Conservation (phyloP, 2,329 filamentous ascomycete genomes). For the Gaeumannomyces tritici region DNA sequence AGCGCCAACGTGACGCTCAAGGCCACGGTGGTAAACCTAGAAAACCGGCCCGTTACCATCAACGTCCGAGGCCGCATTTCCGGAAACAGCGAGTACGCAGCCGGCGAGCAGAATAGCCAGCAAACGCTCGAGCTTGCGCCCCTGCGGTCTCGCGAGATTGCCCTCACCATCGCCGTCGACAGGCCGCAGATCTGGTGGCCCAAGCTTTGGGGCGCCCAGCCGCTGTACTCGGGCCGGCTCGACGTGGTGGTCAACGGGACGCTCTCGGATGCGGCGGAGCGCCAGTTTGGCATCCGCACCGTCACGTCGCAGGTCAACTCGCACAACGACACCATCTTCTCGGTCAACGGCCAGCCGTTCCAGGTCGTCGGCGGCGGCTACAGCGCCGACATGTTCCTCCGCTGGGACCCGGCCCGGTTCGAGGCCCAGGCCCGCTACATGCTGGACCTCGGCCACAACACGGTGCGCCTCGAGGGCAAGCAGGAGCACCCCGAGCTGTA, state of each 20-base stretch:
- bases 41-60: conserved; percentile 26
- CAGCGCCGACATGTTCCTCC: conserved; percentile 50
- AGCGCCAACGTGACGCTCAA: conserved; percentile 27
- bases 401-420: conserved; percentile 41
- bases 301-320: conserved; percentile 40
- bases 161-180: conserved; percentile 24
- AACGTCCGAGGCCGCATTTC: conserved; percentile 13
- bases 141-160: conserved; percentile 23
- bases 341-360: conserved; percentile 46
- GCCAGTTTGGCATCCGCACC: conserved; percentile 42
- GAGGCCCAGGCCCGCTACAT: conserved; percentile 39
- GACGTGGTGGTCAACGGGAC: conserved; percentile 13
- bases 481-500: conserved; percentile 54
- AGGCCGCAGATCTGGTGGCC: conserved; percentile 53
- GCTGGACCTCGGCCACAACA: conserved; percentile 53
- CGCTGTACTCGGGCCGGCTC: conserved; percentile 20
- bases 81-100: not conserved
- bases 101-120: not conserved
- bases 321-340: conserved; percentile 44
- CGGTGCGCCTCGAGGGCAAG: conserved; percentile 54
- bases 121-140: conserved; percentile 20
- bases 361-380: conserved; percentile 54
- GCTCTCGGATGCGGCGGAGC: conserved; percentile 22
- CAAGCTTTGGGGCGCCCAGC: conserved; percentile 42
- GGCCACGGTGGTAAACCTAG: conserved; percentile 28